Conservation (phyloP, 805 yeast species). For the Yarrowia porcina region DNA sequence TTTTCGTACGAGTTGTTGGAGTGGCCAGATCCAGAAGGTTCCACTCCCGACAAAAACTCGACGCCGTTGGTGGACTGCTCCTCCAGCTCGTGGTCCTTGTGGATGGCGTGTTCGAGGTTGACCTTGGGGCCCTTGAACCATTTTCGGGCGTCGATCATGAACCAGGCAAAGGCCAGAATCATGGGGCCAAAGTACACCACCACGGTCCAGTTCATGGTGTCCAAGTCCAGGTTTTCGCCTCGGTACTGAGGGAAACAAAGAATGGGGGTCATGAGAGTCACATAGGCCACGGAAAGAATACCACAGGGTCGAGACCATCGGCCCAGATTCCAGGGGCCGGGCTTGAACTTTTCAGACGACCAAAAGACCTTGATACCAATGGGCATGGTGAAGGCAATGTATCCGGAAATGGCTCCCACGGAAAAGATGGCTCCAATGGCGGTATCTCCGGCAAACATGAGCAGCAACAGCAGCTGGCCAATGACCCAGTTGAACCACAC, state of each 20-base stretch:
- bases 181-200: constrained; percentile 61
- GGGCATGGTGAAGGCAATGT: constrained; percentile 65
- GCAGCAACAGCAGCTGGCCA: constrained; percentile 53
- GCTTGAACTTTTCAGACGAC: constrained; percentile 50
- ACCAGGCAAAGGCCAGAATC: constrained; percentile 52
- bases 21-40: neutral
- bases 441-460: constrained; percentile 61
- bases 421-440: constrained; percentile 71
- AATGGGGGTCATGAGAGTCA: constrained; percentile 55
- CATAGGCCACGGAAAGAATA: constrained; percentile 48
- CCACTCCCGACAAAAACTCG: constrained; percentile 19
- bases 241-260: constrained; percentile 54
- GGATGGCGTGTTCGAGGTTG: constrained; percentile 43
- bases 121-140: constrained; percentile 62
- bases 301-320: constrained; percentile 50
- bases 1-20: neutral
- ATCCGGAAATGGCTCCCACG: constrained; percentile 67
- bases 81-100: constrained; percentile 27
- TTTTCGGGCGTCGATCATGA: constrained; percentile 51
- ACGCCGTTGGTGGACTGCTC: constrained; percentile 22
- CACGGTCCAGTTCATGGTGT: constrained; percentile 60
- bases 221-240: constrained; percentile 41
- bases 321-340: constrained; percentile 70
- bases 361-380: constrained; percentile 56
- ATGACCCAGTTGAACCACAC: constrained; percentile 52